phyloP scores from a whole-genome alignment of 805 yeast species.

The Candida palmyrensis region DNA sequence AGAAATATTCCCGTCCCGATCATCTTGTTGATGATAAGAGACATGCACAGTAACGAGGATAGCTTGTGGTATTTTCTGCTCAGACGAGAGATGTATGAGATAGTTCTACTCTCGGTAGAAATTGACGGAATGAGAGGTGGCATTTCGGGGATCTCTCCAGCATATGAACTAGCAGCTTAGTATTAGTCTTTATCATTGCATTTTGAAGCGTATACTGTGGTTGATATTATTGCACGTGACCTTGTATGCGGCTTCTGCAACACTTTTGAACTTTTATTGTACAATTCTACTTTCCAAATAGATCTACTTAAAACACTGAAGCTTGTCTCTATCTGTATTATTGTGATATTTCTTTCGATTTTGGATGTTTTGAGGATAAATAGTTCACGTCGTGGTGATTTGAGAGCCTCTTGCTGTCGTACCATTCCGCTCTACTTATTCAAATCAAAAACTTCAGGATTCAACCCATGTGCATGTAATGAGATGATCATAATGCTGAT shows the following conservation, averaged over 20 bases:
- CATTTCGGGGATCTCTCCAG: conserved; percentile 1
- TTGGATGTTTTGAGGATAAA: too few species aligned
- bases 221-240: too few species aligned
- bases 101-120: conserved; percentile 3
- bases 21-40: conserved; percentile 39
- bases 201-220: too few species aligned
- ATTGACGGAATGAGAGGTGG: conserved; percentile 5
- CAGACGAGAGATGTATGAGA: not conserved
- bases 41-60: conserved; percentile 20
- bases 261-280: too few species aligned
- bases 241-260: too few species aligned
- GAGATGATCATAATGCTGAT: conserved; percentile 7
- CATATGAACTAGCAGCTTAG: too few species aligned
- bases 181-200: too few species aligned
- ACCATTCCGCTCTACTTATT: too few species aligned
- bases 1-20: conserved; percentile 40
- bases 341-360: not conserved
- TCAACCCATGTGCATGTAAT: conserved; percentile 6
- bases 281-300: too few species aligned
- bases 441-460: conserved; percentile 5
- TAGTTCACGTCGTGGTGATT: too few species aligned
- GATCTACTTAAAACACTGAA: too few species aligned
- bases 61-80: conserved; percentile 3
- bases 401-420: too few species aligned
- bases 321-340: not conserved